Conservation (phyloP, 176 grass and related monocot species). For the Zoysia japonica region DNA sequence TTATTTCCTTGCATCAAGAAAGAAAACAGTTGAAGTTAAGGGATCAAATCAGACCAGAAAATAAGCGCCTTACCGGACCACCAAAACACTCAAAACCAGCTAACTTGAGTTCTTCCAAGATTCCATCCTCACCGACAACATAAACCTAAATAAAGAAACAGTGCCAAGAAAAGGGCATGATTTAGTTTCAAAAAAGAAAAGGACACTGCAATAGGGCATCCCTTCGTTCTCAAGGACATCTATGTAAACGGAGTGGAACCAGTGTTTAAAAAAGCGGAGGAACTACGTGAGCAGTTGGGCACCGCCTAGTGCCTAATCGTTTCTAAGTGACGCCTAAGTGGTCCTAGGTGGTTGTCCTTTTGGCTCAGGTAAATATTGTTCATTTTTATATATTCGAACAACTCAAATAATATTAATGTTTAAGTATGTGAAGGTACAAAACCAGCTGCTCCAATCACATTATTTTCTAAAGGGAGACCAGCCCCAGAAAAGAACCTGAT, state of each 20-base stretch:
- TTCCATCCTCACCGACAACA: slow-evolving; percentile 94
- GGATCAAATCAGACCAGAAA: slow-evolving; percentile 1
- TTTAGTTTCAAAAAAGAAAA: no score
- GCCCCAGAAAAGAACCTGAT: background rate
- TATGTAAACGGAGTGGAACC: slow-evolving; percentile 14
- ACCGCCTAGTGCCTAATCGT: no score
- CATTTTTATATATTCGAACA: background rate
- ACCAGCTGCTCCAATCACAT: background rate
- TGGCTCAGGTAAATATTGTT: background rate
- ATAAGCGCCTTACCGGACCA: slow-evolving; percentile 74
- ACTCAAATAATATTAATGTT: slow-evolving; percentile 7
- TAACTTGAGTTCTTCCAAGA: slow-evolving; percentile 84
- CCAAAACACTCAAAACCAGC: slow-evolving; percentile 92
- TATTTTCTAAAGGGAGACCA: background rate
- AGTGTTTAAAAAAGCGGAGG: no score
- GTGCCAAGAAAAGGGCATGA: background rate
- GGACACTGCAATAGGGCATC: no score
- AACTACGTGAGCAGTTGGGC: no score
- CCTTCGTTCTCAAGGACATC: background rate
- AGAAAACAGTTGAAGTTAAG: slow-evolving; percentile 19
- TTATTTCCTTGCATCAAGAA: slow-evolving; percentile 15
- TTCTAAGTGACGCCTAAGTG: no score
- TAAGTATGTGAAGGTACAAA: background rate
- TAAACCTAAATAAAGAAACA: slow-evolving; percentile 65
- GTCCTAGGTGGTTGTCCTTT: background rate